Evolutionary conservation across 2,329 filamentous ascomycete species (phyloP).

Genomic region (Rachicladosporium sp.): DNA sequence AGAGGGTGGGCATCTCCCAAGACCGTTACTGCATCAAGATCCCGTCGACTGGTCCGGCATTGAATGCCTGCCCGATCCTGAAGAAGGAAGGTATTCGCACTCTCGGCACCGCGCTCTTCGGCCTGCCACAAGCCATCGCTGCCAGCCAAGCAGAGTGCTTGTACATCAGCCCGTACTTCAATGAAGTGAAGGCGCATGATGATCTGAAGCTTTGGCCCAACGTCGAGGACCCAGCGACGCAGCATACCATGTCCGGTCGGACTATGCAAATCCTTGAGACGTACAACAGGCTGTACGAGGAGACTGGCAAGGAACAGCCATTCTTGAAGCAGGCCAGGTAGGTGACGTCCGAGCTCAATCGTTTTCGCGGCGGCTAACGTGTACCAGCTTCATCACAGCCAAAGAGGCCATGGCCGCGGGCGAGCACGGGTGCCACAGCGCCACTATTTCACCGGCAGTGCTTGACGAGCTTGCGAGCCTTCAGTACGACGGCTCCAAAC

Average conservation of each 20-base stretch:
- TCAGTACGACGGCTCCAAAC: constrained; percentile 9
- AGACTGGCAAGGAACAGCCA: constrained; percentile 25
- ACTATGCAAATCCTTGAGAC: constrained; percentile 11
- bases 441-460: constrained; percentile 46
- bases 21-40: constrained; percentile 50
- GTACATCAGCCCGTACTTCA: constrained; percentile 54
- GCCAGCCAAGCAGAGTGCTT: constrained; percentile 46
- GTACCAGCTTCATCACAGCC: constrained; percentile 44
- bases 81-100: constrained; percentile 44
- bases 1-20: constrained; percentile 15
- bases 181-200: constrained; percentile 49
- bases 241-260: constrained; percentile 11
- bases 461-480: constrained; percentile 25
- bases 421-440: constrained; percentile 39
- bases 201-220: constrained; percentile 7
- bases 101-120: constrained; percentile 51
- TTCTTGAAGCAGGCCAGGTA: constrained; percentile 11
- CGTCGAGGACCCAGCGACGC: constrained; percentile 8
- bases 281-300: constrained; percentile 7
- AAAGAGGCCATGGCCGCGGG: constrained; percentile 48
- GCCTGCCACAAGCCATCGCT: constrained; percentile 46
- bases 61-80: constrained; percentile 45
- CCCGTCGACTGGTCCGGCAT: constrained; percentile 50
- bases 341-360: not conserved
- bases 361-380: constrained; percentile 8